Percentiles rank a stretch among this genome's conserved stretches.
Evolutionary conservation across 176 grass and related monocot species (phyloP).

Genomic region (Avena eriantha): DNA sequence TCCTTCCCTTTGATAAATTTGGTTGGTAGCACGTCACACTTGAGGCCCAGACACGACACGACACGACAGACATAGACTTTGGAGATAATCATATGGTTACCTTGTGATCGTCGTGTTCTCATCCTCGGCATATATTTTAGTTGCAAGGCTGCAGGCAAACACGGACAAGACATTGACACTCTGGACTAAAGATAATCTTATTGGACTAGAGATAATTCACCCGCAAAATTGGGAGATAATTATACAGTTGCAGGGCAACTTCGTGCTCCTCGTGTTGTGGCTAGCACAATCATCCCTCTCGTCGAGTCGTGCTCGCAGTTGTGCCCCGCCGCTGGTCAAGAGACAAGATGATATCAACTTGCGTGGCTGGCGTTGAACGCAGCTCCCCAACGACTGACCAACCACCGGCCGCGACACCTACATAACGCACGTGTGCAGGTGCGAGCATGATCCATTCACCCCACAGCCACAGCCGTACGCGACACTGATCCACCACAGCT

Average conservation of each 20-base stretch:
- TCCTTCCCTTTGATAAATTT: not conserved
- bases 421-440: constrained; percentile 9
- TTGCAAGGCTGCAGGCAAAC: not conserved
- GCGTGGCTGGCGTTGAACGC: not conserved
- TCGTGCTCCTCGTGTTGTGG: not conserved
- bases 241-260: not conserved
- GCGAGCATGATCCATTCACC: not conserved
- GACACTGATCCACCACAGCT: not conserved
- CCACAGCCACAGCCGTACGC: too few species aligned
- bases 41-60: not conserved
- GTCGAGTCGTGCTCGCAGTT: not conserved
- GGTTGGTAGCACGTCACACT: constrained; percentile 6
- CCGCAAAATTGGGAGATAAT: not conserved
- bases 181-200: not conserved
- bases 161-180: not conserved
- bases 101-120: not conserved
- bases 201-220: not conserved
- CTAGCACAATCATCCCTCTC: not conserved
- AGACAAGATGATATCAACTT: not conserved
- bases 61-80: not conserved
- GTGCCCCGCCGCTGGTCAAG: not conserved
- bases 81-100: not conserved
- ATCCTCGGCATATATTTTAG: not conserved
- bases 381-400: not conserved
- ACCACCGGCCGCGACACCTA: not conserved